Evolutionary conservation across 1,139 yeast species (phyloP).

Genomic region (Pneumocystis oryctolagi): DNA sequence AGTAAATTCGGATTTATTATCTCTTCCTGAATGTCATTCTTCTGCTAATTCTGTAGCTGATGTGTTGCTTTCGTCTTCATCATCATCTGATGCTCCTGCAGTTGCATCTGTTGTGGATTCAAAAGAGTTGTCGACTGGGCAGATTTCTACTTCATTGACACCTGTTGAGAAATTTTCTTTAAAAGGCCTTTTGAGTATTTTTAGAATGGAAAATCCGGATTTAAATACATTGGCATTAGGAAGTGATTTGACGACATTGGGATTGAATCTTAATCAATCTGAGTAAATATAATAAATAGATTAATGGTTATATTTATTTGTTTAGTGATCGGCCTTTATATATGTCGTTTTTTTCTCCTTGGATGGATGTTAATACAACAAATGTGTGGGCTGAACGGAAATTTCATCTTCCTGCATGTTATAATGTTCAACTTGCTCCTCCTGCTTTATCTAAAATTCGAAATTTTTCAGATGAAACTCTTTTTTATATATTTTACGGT

Average conservation of each 20-base stretch:
- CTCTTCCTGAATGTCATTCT: neutral
- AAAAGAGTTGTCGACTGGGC: neutral
- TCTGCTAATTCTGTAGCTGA: neutral
- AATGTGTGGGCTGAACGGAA: conserved; percentile 40
- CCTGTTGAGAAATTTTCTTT: neutral
- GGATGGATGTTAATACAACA: neutral
- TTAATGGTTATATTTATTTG: neutral
- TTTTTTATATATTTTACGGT: conserved; percentile 85
- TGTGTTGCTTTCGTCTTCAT: neutral
- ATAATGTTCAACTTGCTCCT: conserved; percentile 38
- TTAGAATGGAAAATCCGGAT: conserved; percentile 1
- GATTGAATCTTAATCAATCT: neutral
- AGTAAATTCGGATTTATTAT: neutral
- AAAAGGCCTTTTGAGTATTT: neutral
- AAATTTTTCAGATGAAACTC: conserved; percentile 75
- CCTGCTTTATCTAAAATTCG: conserved; percentile 56
- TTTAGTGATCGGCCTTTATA: conserved; percentile 1
- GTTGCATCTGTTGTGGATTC: neutral
- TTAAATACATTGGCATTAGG: neutral
- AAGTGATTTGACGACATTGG: neutral
- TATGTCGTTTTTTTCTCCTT: conserved; percentile 1
- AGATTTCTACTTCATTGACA: neutral
- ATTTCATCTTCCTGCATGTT: conserved; percentile 45
- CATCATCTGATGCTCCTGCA: neutral
- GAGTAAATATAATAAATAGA: neutral